Evolutionary conservation across 2,329 filamentous ascomycete genomes (phyloP).

Genomic region (Ambrosiella xylebori): DNA sequence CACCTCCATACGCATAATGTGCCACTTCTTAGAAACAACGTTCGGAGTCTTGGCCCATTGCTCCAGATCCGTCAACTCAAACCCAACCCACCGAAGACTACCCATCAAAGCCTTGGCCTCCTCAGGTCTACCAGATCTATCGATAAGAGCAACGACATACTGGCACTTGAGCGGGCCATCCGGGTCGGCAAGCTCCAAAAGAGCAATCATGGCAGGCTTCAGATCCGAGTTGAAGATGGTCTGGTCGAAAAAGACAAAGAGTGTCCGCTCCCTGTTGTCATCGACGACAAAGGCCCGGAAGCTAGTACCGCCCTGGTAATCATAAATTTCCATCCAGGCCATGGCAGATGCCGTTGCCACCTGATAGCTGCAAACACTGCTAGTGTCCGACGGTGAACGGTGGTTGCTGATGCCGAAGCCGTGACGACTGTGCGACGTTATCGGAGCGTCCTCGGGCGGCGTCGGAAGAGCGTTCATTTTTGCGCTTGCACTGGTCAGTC

Average conservation of each 20-base stretch:
- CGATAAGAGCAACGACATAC: constrained; percentile 65
- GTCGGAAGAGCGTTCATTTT: not conserved
- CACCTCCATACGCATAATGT: constrained; percentile 79
- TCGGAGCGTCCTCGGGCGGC: constrained; percentile 15
- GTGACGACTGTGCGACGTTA: not conserved
- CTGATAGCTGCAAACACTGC: not conserved
- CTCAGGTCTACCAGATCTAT: constrained; percentile 37
- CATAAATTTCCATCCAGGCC: constrained; percentile 64
- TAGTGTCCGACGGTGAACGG: not conserved
- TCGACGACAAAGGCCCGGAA: constrained; percentile 75
- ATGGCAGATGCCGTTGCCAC: constrained; percentile 22
- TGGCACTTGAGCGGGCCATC: constrained; percentile 59
- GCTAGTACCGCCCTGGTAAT: constrained; percentile 67
- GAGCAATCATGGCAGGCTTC: constrained; percentile 80
- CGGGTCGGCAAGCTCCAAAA: constrained; percentile 59
- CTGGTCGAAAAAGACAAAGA: constrained; percentile 77
- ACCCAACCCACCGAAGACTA: constrained; percentile 86
- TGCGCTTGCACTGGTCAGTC: constrained; percentile 58
- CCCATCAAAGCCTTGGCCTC: constrained; percentile 54
- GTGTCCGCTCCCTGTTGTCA: constrained; percentile 48
- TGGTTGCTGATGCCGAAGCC: not conserved
- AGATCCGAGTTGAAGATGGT: constrained; percentile 56
- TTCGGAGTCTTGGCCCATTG: constrained; percentile 50
- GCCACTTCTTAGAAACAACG: constrained; percentile 59
- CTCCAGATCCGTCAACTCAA: constrained; percentile 65